Evolutionary conservation across 495 filamentous ascomycete genomes (phyloP).

Genomic region (Podospora anserina): DNA sequence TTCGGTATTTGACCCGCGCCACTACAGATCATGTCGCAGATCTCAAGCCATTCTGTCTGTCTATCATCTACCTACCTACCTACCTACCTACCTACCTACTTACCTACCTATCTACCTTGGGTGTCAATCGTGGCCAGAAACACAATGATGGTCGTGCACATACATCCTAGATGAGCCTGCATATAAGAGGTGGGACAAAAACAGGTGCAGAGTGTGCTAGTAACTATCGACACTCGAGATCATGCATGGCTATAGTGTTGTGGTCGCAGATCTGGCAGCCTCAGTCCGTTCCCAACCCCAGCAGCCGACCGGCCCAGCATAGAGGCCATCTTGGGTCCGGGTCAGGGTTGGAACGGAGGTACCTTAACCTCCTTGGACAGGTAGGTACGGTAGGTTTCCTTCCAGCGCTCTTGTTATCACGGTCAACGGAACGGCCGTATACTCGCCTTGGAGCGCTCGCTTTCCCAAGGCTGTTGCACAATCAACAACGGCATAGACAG

Average conservation of each 20-base stretch:
- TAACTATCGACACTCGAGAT: neutral
- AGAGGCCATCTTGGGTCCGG: too few relatives aligned
- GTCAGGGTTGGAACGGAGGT: too few relatives aligned
- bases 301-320: too few relatives aligned
- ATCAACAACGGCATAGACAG: neutral
- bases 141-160: neutral
- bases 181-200: slow-evolving; percentile 1
- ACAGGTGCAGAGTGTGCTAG: slow-evolving; percentile 6
- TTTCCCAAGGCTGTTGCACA: neutral
- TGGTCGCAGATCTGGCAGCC: slow-evolving; percentile 8
- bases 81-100: too few relatives aligned
- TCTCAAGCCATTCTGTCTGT: neutral
- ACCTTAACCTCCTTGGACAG: too few relatives aligned
- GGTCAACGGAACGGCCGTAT: neutral
- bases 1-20: slow-evolving; percentile 24
- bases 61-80: too few relatives aligned
- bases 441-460: neutral
- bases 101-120: too few relatives aligned
- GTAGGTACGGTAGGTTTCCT: too few relatives aligned
- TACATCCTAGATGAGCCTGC: neutral
- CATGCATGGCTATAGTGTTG: slow-evolving; percentile 8
- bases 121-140: neutral
- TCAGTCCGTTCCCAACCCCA: neutral
- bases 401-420: neutral
- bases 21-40: slow-evolving; percentile 19